Base-by-base conservation (phyloP, 179 eudicot species). In the Spergularia azorica region DNA sequence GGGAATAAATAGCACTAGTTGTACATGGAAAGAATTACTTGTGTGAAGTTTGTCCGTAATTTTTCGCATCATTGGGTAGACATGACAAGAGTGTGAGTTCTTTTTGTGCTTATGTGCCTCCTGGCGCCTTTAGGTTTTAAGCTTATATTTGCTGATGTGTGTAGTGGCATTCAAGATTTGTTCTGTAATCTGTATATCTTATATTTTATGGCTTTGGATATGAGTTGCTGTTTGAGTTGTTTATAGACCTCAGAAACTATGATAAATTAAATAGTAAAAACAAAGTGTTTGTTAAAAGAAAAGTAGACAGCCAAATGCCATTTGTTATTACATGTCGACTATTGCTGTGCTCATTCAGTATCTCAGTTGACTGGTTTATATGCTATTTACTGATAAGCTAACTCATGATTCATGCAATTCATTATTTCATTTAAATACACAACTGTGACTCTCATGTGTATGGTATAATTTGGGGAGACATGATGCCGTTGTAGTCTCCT, bases 221-320 rank as follows among this genome's bases (percentile, higher is more conserved):
- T 38, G 46, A 12, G 57, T 73, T 48, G 63, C 68, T 20, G 61
- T 74, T 48, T 63, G 60, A 50, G 63, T 57, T 71, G 75, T 21
- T 39, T 57, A 20, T 60, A 57, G 63, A 21, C 67, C 20, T 61
- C 12, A 14, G 75, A 61, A 60, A 59, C 59, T 70, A 70, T 54
- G 61, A 21, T 54, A 17, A 54, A 52, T 46, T 13, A 70, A 18
- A 52, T 26, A 26, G 9, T 54, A 10, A 16, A 58, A 70, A 57
- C 43, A 54, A n/a, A 36, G 54, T 55, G 62, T 70, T 70, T 55
- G 73, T 70, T 70, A 48, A 70, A 52, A 48, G 57, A 18, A 52
- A 70, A 20, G 48, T 55, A 70, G 73, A 54, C 46, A 52, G 58
- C 17, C 32, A 26, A 56, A 51, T 63, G 43, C 64, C 20, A 73